Conservation (phyloP, 1,284 basidiomycete genomes). For the Moesziomyces parantarcticus region DNA sequence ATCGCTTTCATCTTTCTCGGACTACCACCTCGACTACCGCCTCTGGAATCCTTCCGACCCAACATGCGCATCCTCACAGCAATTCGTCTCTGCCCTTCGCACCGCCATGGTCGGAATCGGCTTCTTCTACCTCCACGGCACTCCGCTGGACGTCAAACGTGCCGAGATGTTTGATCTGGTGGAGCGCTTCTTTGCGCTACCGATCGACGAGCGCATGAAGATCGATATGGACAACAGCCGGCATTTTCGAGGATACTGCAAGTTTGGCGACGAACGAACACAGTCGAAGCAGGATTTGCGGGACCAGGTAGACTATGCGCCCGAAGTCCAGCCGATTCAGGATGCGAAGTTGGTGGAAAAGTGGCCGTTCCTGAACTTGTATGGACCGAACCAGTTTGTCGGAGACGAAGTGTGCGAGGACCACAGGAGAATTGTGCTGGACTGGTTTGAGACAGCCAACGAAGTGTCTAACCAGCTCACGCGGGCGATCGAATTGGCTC, state of each 20-base stretch:
- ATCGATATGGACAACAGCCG: constrained; percentile 50
- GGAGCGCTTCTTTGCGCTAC: constrained; percentile 45
- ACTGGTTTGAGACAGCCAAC: constrained; percentile 41
- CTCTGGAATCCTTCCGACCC: constrained; percentile 27
- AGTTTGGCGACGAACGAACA: constrained; percentile 56
- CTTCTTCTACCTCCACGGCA: constrained; percentile 58
- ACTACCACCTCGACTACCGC: constrained; percentile 42
- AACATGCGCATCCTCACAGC: constrained; percentile 10
- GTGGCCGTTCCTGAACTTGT: constrained; percentile 46
- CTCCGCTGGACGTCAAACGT: constrained; percentile 32
- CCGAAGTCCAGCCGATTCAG: constrained; percentile 12
- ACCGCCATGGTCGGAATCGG: constrained; percentile 50
- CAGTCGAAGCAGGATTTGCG: constrained; percentile 41
- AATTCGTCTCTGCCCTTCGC: constrained; percentile 43
- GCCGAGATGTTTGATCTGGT: constrained; percentile 38
- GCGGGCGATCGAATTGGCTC: constrained; percentile 48
- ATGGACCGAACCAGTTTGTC: constrained; percentile 59
- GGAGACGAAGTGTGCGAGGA: constrained; percentile 24
- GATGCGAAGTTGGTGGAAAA: constrained; percentile 8
- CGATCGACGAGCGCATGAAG: constrained; percentile 19
- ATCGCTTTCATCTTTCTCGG: constrained; percentile 29
- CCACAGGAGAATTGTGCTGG: constrained; percentile 21
- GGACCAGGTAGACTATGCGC: constrained; percentile 52
- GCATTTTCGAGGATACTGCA: constrained; percentile 58
- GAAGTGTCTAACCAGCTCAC: constrained; percentile 45